Evolutionary conservation across 192 early-diverging fungal genomes (phyloP).

Genomic region (Lobosporangium transversale): DNA sequence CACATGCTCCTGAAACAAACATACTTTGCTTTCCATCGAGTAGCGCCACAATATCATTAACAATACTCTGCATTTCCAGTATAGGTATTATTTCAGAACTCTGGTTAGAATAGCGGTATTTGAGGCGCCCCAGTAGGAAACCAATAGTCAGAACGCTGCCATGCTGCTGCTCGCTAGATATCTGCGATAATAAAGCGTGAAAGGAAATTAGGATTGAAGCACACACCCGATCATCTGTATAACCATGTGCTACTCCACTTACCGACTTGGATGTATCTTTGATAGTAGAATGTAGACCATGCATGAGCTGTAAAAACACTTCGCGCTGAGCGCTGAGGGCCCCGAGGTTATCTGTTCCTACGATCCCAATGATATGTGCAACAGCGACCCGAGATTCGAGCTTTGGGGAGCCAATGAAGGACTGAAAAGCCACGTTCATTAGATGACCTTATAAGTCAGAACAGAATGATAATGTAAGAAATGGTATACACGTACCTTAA

Average conservation of each 20-base stretch:
- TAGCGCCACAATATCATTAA: slow-evolving; percentile 57
- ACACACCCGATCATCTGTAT: too few relatives aligned
- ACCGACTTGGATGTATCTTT: slow-evolving; percentile 63
- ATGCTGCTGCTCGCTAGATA: slow-evolving; percentile 64
- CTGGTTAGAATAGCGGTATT: slow-evolving; percentile 63
- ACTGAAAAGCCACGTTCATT: too few relatives aligned
- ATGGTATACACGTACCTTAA: slow-evolving; percentile 28
- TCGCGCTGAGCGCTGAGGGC: slow-evolving; percentile 26
- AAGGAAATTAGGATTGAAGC: too few relatives aligned
- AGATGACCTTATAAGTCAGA: too few relatives aligned
- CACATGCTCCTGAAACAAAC: slow-evolving; percentile 68
- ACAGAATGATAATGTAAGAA: too few relatives aligned
- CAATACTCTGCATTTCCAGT: slow-evolving; percentile 27
- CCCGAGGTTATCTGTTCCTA: slow-evolving; percentile 67
- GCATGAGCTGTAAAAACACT: slow-evolving; percentile 53
- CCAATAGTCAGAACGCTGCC: slow-evolving; percentile 78
- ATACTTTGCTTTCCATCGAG: slow-evolving; percentile 64
- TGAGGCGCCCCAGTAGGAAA: slow-evolving; percentile 69
- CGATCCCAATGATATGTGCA: slow-evolving; percentile 78
- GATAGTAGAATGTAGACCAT: slow-evolving; percentile 39
- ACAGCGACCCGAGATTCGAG: slow-evolving; percentile 71
- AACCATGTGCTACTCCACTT: too few relatives aligned
- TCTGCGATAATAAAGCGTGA: slow-evolving; percentile 27
- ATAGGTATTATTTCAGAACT: slow-evolving; percentile 52
- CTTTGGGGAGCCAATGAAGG: slow-evolving; percentile 65